Evolutionary conservation across 345 rosid genomes (phyloP).

Genomic region (Corchorus olitorius): DNA sequence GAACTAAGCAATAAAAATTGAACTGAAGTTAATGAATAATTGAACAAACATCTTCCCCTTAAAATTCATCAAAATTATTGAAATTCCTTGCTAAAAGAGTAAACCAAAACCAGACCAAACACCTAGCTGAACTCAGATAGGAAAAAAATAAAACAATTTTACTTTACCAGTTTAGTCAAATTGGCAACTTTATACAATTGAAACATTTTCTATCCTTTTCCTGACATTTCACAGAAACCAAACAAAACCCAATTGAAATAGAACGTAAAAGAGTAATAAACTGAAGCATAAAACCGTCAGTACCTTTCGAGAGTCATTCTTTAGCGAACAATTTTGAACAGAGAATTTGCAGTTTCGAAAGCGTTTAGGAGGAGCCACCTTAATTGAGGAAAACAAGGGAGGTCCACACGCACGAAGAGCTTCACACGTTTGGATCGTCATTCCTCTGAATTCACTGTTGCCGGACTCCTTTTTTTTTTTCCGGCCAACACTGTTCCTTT

Average conservation of each 20-base stretch:
- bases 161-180: neutral
- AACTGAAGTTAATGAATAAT: neutral
- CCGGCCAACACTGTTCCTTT: neutral
- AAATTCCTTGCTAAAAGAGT: neutral
- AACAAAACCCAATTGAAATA: constrained; percentile 13
- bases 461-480: too few species aligned
- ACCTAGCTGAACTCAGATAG: neutral
- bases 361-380: constrained; percentile 24
- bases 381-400: constrained; percentile 27
- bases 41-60: neutral
- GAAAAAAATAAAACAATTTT: neutral
- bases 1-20: constrained; percentile 7
- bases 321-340: constrained; percentile 37
- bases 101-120: neutral
- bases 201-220: constrained; percentile 19
- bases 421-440: constrained; percentile 35
- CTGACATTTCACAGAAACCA: constrained; percentile 18
- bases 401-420: constrained; percentile 27
- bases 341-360: constrained; percentile 46
- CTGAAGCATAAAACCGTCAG: neutral
- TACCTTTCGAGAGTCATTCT: constrained; percentile 53
- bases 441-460: constrained; percentile 3
- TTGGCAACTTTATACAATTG: neutral
- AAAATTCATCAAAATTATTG: constrained; percentile 6
- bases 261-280: neutral